Evolutionary conservation across 352 stramenopile genomes (phyloP), one percentile per base, ranked within the genome.

Genomic region (Phytophthora multivora): DNA sequence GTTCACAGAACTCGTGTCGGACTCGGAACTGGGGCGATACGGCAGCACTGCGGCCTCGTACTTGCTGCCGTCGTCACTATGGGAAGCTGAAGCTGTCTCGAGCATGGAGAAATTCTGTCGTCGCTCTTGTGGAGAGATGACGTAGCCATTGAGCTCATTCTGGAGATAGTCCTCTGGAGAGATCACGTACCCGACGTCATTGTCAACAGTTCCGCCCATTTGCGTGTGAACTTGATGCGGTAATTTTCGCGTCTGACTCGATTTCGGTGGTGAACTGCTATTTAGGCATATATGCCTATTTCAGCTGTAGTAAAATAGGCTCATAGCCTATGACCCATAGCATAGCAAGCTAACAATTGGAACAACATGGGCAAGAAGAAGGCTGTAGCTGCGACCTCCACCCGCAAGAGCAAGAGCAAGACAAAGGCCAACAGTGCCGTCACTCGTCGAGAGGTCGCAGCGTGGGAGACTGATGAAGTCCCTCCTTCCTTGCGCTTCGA

Each of bases 401-500:
- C 13, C 38, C 48, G 62, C 43, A 61, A 66, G 28, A 25, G 9
- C 25, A 68, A 71, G 41, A 46, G n/a, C 43, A 69, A 73, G 59
- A 35, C 15, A 12, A 72, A 61, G 47, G 18, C 46, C 12, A 33
- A 40, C 39, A 70, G 57, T n/a, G 16, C 31, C 25, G 57, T 59
- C 30, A 64, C 38, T 0, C 53, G 59, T 19, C 54, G 60, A 19
- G 50, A 70, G 15, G 25, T 62, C 40, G 49, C 59, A 23, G 55
- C 56, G 6, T 68, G 67, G 59, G 53, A 75, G 23, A 51, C 52
- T 13, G 63, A 72, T 38, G 59, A 63, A 21, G 60, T 77, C 18
- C 68, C 81, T 16, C 51, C 73, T 16, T 51, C 73, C 23, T 62
- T 91, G 52, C 77, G 73, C 56, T 79, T 91, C 30, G 68, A 86